Percentiles rank a stretch among this genome's conserved stretches.
Conservation (phyloP, 495 filamentous ascomycete genomes). For the Penicillium pancosmium region DNA sequence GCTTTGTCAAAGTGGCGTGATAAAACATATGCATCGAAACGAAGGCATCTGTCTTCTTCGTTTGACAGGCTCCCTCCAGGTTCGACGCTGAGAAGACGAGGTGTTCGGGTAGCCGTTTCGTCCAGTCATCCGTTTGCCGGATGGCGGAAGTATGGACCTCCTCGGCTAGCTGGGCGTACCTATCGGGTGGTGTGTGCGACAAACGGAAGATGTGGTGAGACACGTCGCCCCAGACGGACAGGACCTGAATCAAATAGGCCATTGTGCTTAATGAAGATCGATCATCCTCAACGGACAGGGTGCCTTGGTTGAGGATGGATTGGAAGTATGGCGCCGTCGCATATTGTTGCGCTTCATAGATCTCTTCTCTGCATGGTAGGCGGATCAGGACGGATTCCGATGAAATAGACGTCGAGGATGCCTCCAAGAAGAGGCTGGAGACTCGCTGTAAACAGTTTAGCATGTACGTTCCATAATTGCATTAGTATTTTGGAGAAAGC, state of each 20-base stretch:
- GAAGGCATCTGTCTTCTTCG: constrained; percentile 54
- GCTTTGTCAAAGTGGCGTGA: constrained; percentile 60
- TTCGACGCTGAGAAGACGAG: constrained; percentile 53
- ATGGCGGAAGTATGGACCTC: constrained; percentile 53
- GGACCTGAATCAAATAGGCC: constrained; percentile 61
- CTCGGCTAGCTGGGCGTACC: constrained; percentile 47
- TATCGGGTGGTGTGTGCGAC: constrained; percentile 47
- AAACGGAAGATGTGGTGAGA: constrained; percentile 59
- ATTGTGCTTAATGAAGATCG: constrained; percentile 52
- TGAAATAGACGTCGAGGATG: constrained; percentile 38
- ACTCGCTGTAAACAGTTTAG: constrained; percentile 46
- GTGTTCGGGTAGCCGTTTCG: constrained; percentile 47
- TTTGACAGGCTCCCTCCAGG: constrained; percentile 47
- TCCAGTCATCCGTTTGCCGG: constrained; percentile 52
- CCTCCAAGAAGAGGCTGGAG: constrained; percentile 55
- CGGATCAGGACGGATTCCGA: constrained; percentile 63
- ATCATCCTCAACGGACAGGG: constrained; percentile 30
- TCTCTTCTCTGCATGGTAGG: constrained; percentile 59
- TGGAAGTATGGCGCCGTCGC: constrained; percentile 60
- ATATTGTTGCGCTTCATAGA: constrained; percentile 59
- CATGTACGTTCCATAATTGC: constrained; percentile 1
- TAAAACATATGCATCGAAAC: constrained; percentile 64
- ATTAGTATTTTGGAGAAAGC: constrained; percentile 16
- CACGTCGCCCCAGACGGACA: constrained; percentile 66
- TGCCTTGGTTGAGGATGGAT: constrained; percentile 38